These are phyloP conservation scores for Pestalotiopsis sp. DNA, from an alignment of 2,329 filamentous ascomycete species.

Conservation along the genomic window DNA sequence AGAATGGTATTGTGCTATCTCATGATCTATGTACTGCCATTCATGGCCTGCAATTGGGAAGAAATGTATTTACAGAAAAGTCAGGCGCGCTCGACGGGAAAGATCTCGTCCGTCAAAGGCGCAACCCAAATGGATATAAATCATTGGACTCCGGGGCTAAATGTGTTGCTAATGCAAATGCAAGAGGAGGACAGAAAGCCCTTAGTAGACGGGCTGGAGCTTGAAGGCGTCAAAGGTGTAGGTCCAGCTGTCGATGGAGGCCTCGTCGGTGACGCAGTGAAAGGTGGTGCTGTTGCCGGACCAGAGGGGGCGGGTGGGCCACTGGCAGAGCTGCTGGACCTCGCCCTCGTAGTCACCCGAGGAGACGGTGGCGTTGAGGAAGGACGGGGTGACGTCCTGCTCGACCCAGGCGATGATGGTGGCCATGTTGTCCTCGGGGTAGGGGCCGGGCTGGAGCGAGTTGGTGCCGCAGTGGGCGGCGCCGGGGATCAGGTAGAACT, in stretches of 20 bases:
- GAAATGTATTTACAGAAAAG: background rate
- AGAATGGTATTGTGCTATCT: background rate
- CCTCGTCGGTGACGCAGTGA: conserved; percentile 23
- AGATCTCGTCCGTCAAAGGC: background rate
- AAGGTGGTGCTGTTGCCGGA: conserved; percentile 22
- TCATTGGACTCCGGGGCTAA: background rate
- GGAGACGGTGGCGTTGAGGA: conserved; percentile 39
- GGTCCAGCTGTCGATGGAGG: conserved; percentile 28
- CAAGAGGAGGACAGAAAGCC: background rate
- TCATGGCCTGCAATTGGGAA: background rate
- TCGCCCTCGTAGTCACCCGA: conserved; percentile 33
- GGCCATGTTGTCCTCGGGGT: conserved; percentile 64
- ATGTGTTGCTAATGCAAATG: background rate
- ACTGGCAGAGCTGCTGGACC: conserved; percentile 40
- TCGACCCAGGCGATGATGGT: conserved; percentile 71
- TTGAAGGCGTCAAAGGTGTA: conserved; percentile 27
- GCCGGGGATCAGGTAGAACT: conserved; percentile 56
- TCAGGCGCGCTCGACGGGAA: background rate
- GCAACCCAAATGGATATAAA: background rate
- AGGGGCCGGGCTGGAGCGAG: conserved; percentile 45
- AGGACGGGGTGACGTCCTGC: conserved; percentile 48
- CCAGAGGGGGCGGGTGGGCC: conserved; percentile 37
- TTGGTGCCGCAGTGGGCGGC: conserved; percentile 54
- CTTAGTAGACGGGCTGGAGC: conserved; percentile 8
- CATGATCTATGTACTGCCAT: background rate